Base-by-base conservation (phyloP, 2,329 filamentous ascomycete species). In the Fusarium goolgardi region DNA sequence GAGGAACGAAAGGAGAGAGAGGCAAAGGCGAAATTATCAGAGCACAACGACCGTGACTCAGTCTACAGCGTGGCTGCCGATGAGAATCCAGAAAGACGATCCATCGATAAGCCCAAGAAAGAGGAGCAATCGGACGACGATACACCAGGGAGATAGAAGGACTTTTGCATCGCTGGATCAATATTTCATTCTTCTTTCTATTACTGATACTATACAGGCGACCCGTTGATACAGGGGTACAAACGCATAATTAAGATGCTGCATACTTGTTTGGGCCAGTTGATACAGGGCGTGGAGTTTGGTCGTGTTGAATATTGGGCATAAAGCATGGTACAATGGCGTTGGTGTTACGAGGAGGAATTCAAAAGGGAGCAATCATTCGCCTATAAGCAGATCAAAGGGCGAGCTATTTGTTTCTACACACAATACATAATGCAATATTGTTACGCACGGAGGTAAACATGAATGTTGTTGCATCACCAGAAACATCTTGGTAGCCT, bases 1-100 rank as follows among this genome's bases (percentile, higher is more conserved):
- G 66, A 66, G 35, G 55, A 66, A 18, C 45, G 51, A 35, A 69
- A 58, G 23, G 35, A 59, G n/a, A 66, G 39, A n/a, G 57, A 70
- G 21, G 29, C 53, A 27, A 55, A 51, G 13, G 23, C 34, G 20
- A 51, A 44, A 9, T 12, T 29, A 27, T 20, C 35, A 11, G 25
- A 40, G 44, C 25, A 44, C 4, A 40, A 51, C 27, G 40, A 41
- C 21, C 53, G 23, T 21, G 52, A 57, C 40, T 54, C 62, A 3
- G 41, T 55, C 27, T 51, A 63, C 34, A 59, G 55, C 5, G 25
- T 39, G 32, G 29, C 31, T 16, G 27, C 32, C 18, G 45, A 67
- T n/a, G 49, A 63, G 15, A 40, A 54, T n/a, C 9, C 29, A 5
- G 45, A 55, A 35, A 62, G 43, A 53, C 45, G 23, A n/a, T 63